These are phyloP conservation scores for Phytophthora hybrid DNA, from an alignment of 352 stramenopile genomes.

Conservation along the genomic window DNA sequence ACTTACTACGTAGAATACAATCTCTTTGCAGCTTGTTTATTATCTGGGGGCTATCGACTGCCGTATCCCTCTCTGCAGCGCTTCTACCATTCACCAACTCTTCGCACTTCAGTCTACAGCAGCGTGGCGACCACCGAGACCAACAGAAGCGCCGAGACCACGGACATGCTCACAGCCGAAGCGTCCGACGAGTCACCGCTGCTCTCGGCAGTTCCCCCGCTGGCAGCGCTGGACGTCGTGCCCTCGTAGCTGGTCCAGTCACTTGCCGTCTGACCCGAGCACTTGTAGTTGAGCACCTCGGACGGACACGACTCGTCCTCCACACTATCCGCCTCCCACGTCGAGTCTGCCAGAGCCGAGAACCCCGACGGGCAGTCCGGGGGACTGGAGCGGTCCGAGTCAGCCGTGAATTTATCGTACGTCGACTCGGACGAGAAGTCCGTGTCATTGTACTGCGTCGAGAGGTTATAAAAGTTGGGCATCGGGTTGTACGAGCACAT, in stretches of 20 bases:
- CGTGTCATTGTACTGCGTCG: slow-evolving; percentile 57
- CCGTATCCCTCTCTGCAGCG: slow-evolving; percentile 8
- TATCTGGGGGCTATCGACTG: slow-evolving; percentile 27
- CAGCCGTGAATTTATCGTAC: slow-evolving; percentile 49
- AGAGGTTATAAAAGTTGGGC: slow-evolving; percentile 76
- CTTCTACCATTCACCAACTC: not conserved
- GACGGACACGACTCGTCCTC: slow-evolving; percentile 43
- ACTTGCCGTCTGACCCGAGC: slow-evolving; percentile 52
- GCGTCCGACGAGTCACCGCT: slow-evolving; percentile 32
- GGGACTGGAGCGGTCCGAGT: slow-evolving; percentile 28
- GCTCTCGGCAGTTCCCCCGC: slow-evolving; percentile 31
- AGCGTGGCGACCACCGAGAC: slow-evolving; percentile 9
- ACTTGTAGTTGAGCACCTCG: slow-evolving; percentile 51
- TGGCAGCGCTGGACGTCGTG: slow-evolving; percentile 41
- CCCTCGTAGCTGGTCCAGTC: slow-evolving; percentile 53
- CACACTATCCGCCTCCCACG: slow-evolving; percentile 43
- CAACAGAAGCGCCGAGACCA: slow-evolving; percentile 24
- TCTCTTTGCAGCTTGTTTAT: slow-evolving; percentile 37
- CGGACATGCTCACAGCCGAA: slow-evolving; percentile 22
- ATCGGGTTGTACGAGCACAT: slow-evolving; percentile 73
- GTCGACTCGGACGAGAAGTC: slow-evolving; percentile 47
- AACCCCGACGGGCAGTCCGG: slow-evolving; percentile 44
- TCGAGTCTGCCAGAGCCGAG: slow-evolving; percentile 35
- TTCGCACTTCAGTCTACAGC: slow-evolving; percentile 16
- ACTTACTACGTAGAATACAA: slow-evolving; percentile 34